These are phyloP conservation scores for Termitomyces sp. DNA, from an alignment of 768 basidiomycete genomes.

Conservation along the genomic window DNA sequence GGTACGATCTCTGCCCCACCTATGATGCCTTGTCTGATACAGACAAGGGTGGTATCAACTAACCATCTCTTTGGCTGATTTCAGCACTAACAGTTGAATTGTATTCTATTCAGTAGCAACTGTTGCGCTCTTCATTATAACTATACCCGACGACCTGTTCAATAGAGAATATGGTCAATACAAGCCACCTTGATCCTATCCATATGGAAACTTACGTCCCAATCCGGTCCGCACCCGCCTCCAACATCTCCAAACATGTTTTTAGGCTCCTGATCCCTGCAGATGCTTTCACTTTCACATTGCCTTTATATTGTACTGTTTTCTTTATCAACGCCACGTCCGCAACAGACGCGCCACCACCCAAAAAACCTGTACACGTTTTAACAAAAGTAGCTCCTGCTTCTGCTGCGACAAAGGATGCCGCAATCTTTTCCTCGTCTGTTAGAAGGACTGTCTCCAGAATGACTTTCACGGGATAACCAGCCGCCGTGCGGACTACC, in stretches of 20 bases:
- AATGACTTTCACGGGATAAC: conserved; percentile 42
- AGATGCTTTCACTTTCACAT: conserved; percentile 45
- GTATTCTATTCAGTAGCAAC: background rate
- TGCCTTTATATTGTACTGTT: conserved; percentile 29
- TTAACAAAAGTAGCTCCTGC: conserved; percentile 50
- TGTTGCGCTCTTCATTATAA: conserved; percentile 8
- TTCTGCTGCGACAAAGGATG: conserved; percentile 39
- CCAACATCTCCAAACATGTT: conserved; percentile 39
- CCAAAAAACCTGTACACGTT: conserved; percentile 46
- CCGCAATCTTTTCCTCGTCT: conserved; percentile 39
- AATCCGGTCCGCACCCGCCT: conserved; percentile 45
- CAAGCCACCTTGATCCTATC: background rate
- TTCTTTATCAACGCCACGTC: conserved; percentile 41
- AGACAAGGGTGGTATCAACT: background rate
- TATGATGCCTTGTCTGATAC: conserved; percentile 9
- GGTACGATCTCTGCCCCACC: conserved; percentile 20
- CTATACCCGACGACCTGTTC: conserved; percentile 20
- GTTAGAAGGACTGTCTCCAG: conserved; percentile 44
- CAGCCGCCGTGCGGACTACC: conserved; percentile 28
- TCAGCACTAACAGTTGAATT: background rate
- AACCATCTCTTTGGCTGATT: background rate
- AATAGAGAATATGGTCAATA: background rate
- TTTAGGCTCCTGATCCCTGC: conserved; percentile 45
- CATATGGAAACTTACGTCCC: conserved; percentile 36
- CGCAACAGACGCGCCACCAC: conserved; percentile 38